Conservation (phyloP, 805 yeast species). For the Yamadazyma takamatsuzukensis region DNA sequence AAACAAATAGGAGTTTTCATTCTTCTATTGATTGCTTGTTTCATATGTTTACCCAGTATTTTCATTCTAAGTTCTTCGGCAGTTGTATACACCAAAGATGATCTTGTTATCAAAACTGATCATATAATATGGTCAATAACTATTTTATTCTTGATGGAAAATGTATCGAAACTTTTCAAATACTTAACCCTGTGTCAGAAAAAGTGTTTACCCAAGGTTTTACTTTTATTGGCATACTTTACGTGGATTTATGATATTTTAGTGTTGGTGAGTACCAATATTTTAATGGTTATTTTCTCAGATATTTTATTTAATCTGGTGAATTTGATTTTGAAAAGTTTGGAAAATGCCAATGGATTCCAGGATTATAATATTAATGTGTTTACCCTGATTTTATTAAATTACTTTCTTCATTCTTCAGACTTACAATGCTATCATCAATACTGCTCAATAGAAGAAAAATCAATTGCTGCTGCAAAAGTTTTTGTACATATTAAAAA, state of each 20-base stretch:
- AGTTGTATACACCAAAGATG: slow-evolving; percentile 8
- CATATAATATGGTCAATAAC: slow-evolving; percentile 19
- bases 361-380: slow-evolving; percentile 9
- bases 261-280: slow-evolving; percentile 11
- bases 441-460: background rate
- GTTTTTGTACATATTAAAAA: slow-evolving; percentile 7
- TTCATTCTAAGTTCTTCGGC: slow-evolving; percentile 22
- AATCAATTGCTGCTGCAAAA: slow-evolving; percentile 1
- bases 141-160: slow-evolving; percentile 12
- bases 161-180: slow-evolving; percentile 9
- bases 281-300: slow-evolving; percentile 13
- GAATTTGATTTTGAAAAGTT: slow-evolving; percentile 1
- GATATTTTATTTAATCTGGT: slow-evolving; percentile 20
- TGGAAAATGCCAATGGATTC: slow-evolving; percentile 2
- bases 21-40: no score
- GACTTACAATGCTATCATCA: slow-evolving; percentile 5
- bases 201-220: slow-evolving; percentile 15
- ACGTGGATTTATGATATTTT: slow-evolving; percentile 21
- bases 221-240: slow-evolving; percentile 15
- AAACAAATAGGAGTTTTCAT: no score
- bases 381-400: slow-evolving; percentile 16
- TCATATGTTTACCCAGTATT: no score
- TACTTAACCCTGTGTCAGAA: slow-evolving; percentile 4
- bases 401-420: slow-evolving; percentile 12
- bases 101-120: slow-evolving; percentile 19